A percentile compares a stretch with the other conserved stretches of the same genome.
phyloP scores from a whole-genome alignment of 306 rosid genomes.

The Glycine latifolia region DNA sequence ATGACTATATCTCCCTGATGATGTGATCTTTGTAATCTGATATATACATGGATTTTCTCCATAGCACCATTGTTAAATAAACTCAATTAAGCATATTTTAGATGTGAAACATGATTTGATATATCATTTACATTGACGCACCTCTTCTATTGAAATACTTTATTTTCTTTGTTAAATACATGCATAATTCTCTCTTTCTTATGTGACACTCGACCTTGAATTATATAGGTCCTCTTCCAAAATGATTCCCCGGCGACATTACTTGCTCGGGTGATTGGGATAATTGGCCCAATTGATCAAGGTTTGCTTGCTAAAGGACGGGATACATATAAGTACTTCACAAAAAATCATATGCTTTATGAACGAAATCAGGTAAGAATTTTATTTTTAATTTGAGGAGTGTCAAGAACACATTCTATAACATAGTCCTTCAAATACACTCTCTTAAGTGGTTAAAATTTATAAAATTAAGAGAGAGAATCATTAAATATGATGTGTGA shows the following conservation, averaged over 20 bases:
- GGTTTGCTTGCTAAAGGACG: slow-evolving; percentile 93
- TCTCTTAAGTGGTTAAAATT: too few species aligned
- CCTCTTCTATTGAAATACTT: background rate
- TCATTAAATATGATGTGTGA: too few species aligned
- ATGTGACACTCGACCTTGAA: slow-evolving; percentile 28
- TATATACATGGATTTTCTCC: slow-evolving; percentile 11
- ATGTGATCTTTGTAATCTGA: background rate
- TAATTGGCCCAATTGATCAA: slow-evolving; percentile 85
- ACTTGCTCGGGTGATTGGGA: slow-evolving; percentile 93
- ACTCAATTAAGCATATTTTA: slow-evolving; percentile 5
- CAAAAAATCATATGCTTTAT: slow-evolving; percentile 98
- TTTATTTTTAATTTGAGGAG: slow-evolving; percentile 18
- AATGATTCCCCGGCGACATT: slow-evolving; percentile 98
- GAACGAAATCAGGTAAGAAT: slow-evolving; percentile 90
- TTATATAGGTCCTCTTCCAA: slow-evolving; percentile 88
- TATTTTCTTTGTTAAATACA: background rate
- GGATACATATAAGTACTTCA: slow-evolving; percentile 87
- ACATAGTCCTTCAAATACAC: too few species aligned
- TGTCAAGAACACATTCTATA: too few species aligned
- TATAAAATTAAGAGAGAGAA: too few species aligned
- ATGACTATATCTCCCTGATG: slow-evolving; percentile 16
- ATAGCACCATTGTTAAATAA: slow-evolving; percentile 7
- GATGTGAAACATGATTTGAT: slow-evolving; percentile 34
- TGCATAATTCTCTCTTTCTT: slow-evolving; percentile 27
- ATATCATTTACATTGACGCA: background rate